Base-by-base conservation (phyloP, 2,329 filamentous ascomycete species). In the Pseudonectria foliicola region DNA sequence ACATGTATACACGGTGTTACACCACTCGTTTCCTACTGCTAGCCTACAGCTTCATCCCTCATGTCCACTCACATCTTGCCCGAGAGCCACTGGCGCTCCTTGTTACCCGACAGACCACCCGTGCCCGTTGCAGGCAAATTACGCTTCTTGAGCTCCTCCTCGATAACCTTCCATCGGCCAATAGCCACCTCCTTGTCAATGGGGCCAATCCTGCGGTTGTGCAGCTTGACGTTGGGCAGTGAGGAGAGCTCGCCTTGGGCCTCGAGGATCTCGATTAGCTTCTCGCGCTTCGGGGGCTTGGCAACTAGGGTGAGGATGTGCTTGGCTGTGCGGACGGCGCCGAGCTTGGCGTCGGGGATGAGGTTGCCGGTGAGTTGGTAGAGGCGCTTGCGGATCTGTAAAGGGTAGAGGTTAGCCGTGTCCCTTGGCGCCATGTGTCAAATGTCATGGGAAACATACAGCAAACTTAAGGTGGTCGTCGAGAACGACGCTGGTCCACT, bases 161-260 rank as follows among this genome's bases (percentile, higher is more conserved):
- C 73, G 52, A 90, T 85, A 32, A 88, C 60, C 75, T 92, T 92
- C 76, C 82, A 85, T 51, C 85, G 70, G 18, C 87, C 87, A 27
- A 85, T 57, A 31, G 75, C 70, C 49, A 73, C 77, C 61, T 90
- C 84, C 57, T 77, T 78, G 57, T 90, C 75, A 24, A 84, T 77
- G 8, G 77, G 73, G 7, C 79, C 88, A 40, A 85, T 66, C 50
- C 80, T 79, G 45, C 71, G 71, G 16, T 62, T 57, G 47, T 75
- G 73, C 14, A 95, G 64, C 47, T 71, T 71, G 28, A 95, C 80
- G 54, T 95, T 95, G 42, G 75, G 66, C 33, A 85, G 62, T 2
- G 58, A 48, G 12, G 44, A 32, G 23, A 85, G 62, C 13, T 68
- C 54, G 28, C 67, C 59, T 31, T 53, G 62, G 33, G 54, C 43